These are phyloP conservation scores for Rhododendron henanense DNA, from an alignment of 148 eudicot species.

Conservation along the genomic window DNA sequence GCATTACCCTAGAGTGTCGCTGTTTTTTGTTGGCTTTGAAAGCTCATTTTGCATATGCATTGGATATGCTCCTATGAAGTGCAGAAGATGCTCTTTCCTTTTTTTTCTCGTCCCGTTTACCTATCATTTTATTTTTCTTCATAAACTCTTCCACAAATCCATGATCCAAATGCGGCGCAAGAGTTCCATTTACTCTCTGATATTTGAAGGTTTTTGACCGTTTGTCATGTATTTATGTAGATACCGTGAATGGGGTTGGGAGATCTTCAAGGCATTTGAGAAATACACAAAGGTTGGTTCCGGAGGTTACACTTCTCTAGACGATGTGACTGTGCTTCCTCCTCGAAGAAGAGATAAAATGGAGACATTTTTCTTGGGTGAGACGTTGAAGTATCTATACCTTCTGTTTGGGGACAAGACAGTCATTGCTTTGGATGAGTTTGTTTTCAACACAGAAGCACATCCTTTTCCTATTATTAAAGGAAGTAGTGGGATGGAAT, in stretches of 20 bases:
- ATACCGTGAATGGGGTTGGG: slow-evolving; percentile 98
- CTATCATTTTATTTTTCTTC: neutral
- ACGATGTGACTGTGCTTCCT: slow-evolving; percentile 86
- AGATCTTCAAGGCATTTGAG: slow-evolving; percentile 93
- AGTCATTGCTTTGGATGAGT: slow-evolving; percentile 67
- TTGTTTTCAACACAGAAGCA: slow-evolving; percentile 90
- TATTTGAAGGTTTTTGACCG: neutral
- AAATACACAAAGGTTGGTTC: slow-evolving; percentile 82
- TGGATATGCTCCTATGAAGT: neutral
- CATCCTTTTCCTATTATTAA: slow-evolving; percentile 69
- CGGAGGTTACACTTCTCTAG: slow-evolving; percentile 89
- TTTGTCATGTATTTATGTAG: slow-evolving; percentile 34
- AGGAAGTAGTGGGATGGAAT: slow-evolving; percentile 25
- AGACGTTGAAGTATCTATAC: slow-evolving; percentile 83
- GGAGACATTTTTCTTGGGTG: slow-evolving; percentile 98
- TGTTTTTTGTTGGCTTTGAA: neutral
- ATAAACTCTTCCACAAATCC: neutral
- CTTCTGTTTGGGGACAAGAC: slow-evolving; percentile 57
- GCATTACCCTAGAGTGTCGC: neutral
- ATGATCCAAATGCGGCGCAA: neutral
- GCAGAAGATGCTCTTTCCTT: neutral
- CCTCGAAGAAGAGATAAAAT: slow-evolving; percentile 89
- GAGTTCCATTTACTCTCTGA: neutral
- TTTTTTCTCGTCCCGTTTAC: neutral
- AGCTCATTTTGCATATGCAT: neutral